Percentiles rank a stretch among this genome's conserved stretches.
Conservation (phyloP, 805 yeast species). For the Yarrowia sp. region DNA sequence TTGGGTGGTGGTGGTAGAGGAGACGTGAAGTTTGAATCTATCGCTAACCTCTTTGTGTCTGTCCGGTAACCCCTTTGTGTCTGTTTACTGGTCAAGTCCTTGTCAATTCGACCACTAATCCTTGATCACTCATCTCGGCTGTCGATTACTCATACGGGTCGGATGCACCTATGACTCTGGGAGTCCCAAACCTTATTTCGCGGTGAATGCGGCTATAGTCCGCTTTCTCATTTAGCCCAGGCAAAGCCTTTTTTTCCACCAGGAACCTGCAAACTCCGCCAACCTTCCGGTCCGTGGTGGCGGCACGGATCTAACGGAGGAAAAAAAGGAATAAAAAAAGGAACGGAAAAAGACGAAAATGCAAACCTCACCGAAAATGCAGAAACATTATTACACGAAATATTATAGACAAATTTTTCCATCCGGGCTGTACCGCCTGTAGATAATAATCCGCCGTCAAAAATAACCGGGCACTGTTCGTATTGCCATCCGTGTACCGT, state of each 20-base stretch:
- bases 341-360: not conserved
- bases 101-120: no score
- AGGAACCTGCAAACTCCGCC: conserved; percentile 23
- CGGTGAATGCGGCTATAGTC: conserved; percentile 13
- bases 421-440: no score
- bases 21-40: no score
- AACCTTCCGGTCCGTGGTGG: conserved; percentile 6
- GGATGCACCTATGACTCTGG: conserved; percentile 4
- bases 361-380: not conserved
- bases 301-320: not conserved
- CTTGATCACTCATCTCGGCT: no score
- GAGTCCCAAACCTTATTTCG: not conserved
- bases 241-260: not conserved
- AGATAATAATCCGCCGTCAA: no score
- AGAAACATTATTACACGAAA: no score
- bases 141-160: not conserved
- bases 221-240: not conserved
- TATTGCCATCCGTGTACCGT: no score
- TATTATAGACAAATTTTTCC: no score
- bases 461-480: no score
- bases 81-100: no score
- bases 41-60: no score
- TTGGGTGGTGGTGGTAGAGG: not conserved
- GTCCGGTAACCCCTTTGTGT: no score
- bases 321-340: not conserved